Evolutionary conservation across 2,329 filamentous ascomycete species (phyloP).

Genomic region (Diaporthe ilicicola): DNA sequence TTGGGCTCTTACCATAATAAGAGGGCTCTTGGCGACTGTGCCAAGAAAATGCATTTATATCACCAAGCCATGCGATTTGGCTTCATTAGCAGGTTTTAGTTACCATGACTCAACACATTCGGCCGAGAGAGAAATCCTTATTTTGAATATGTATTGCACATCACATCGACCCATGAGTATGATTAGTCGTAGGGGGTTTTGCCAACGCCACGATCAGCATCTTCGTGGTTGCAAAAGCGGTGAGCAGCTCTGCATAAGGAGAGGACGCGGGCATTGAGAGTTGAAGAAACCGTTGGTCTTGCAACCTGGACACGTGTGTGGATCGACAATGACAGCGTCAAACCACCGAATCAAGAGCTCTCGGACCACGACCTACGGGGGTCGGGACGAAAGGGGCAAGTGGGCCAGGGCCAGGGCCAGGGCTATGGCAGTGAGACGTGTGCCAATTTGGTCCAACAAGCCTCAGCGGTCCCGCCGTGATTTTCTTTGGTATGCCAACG

Average conservation of each 20-base stretch:
- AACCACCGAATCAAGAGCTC: constrained; percentile 11
- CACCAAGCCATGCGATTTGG: not conserved
- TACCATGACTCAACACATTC: not conserved
- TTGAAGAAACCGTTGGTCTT: not conserved
- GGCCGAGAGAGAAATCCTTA: no score
- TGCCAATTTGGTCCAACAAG: not conserved
- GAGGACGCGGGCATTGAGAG: not conserved
- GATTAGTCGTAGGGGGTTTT: not conserved
- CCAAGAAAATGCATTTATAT: not conserved
- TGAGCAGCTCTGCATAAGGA: not conserved
- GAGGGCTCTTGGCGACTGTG: no score
- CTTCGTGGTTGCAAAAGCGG: not conserved
- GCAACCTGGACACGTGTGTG: not conserved
- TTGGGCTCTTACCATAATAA: no score
- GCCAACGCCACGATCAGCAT: not conserved
- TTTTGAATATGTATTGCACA: not conserved
- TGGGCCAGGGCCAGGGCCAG: no score
- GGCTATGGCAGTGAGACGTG: not conserved
- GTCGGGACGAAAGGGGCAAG: constrained; percentile 6
- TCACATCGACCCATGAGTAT: not conserved
- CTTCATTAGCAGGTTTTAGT: no score
- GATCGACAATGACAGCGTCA: constrained; percentile 21
- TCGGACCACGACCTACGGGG: not conserved
- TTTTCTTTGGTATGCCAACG: not conserved
- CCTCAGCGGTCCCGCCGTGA: not conserved